These are phyloP conservation scores for Artemisia tridentata DNA, from an alignment of 129 eudicot species.

Conservation along the genomic window DNA sequence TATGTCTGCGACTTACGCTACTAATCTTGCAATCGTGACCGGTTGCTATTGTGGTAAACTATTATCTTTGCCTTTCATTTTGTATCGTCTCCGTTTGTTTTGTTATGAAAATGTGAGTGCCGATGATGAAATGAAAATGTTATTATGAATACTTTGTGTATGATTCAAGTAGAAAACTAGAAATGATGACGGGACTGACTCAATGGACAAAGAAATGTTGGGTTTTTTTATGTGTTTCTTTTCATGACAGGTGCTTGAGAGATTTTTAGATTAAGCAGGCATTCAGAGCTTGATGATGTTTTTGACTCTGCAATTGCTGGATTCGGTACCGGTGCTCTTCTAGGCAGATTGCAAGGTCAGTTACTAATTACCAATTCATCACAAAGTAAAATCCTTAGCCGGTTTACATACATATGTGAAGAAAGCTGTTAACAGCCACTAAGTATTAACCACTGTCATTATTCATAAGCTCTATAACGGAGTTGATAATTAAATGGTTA, in stretches of 20 bases:
- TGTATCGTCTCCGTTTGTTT: background rate
- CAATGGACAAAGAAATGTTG: background rate
- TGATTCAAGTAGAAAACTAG: conserved; percentile 1
- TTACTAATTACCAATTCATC: background rate
- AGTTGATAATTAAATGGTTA: too few relatives aligned
- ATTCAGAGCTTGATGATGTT: conserved; percentile 67
- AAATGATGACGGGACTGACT: background rate
- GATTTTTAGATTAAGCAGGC: conserved; percentile 68
- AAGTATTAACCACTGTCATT: too few relatives aligned
- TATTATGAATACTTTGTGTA: conserved; percentile 4
- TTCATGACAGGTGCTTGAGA: conserved; percentile 79
- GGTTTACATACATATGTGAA: too few relatives aligned
- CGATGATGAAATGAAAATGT: background rate
- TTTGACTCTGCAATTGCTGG: conserved; percentile 85
- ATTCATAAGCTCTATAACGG: background rate
- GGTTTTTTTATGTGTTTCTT: conserved; percentile 10
- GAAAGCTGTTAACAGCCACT: too few relatives aligned
- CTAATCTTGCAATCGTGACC: conserved; percentile 80
- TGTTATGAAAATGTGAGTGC: background rate
- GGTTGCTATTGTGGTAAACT: conserved; percentile 88
- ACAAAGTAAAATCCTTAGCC: background rate
- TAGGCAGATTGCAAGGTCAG: conserved; percentile 95
- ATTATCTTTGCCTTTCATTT: conserved; percentile 8
- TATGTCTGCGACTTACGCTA: conserved; percentile 79
- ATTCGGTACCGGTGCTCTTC: conserved; percentile 83